Evolutionary conservation across 179 eudicot species (phyloP), one percentile per base, ranked within the genome.

Genomic region (Beta corolliflora): DNA sequence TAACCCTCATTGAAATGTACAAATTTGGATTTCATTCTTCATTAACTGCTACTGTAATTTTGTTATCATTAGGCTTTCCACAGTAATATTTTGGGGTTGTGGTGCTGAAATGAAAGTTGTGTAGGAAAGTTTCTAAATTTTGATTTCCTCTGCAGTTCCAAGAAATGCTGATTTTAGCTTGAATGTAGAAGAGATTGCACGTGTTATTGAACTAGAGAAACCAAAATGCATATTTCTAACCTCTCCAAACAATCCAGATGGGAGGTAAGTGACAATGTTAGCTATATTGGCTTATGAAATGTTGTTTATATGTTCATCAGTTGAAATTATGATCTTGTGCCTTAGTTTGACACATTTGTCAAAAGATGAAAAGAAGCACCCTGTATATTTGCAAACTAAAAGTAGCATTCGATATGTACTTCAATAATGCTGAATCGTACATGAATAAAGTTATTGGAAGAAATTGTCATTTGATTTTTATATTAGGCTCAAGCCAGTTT

Each of bases 241-340:
- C 71, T 96, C 99, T 60, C 98, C 99, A 71, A 96, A 94, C 82
- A 96, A 96, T 85, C 98, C 99, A 70, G 99, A 96, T 88, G 99
- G 99, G 75, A 96, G 99, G 99, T 96, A 85, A 86, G 84, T 52
- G 78, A 48, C 21, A 8, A 23, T n/a, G 74, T 73, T 60, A n/a
- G 56, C 69, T 25, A 36, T 60, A 44, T 59, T 71, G 21, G 29
- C 31, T 7, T 61, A 46, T 65, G 52, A 18, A 61, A 67, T 74
- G 50, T 56, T 70, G 46, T 77, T 11, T 63, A 8, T 2, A 19
- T 36, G 21, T 71, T 44, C 0, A 65, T 60, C 73, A 66, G 75
- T 76, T 53, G 55, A 64, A 19, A n/a, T 61, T 73, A 61, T 48
- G 44, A 36, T 52, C 5, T 48, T 76, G 56, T 71, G 55, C 64